Conservation (phyloP, 169 alveolate genomes). For the Besnoitia besnoiti region DNA sequence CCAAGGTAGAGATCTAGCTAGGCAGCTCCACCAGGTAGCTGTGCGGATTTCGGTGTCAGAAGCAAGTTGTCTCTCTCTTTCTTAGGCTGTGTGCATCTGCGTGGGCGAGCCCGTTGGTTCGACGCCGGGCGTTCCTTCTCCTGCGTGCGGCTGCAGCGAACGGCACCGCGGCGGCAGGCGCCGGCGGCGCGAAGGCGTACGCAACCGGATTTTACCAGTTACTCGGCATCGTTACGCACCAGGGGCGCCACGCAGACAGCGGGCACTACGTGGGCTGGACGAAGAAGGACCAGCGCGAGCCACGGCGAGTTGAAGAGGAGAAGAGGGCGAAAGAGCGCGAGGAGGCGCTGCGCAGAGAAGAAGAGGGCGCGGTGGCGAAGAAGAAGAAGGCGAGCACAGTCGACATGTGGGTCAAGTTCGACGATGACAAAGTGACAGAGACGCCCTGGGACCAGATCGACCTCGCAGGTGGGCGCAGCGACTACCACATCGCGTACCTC, state of each 20-base stretch:
- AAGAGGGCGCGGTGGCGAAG: constrained; percentile 13
- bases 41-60: too few species aligned
- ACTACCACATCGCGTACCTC: constrained; percentile 88
- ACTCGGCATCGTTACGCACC: constrained; percentile 95
- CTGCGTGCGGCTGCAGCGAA: background rate
- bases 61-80: too few species aligned
- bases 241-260: constrained; percentile 97
- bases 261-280: constrained; percentile 98
- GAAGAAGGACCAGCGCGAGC: constrained; percentile 55
- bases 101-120: too few species aligned
- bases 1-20: too few species aligned
- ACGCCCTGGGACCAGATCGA: constrained; percentile 82
- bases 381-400: background rate
- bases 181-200: background rate
- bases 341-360: background rate
- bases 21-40: too few species aligned
- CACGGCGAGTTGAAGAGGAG: constrained; percentile 1
- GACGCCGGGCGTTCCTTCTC: too few species aligned
- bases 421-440: constrained; percentile 87
- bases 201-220: constrained; percentile 91
- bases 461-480: constrained; percentile 91
- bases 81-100: too few species aligned
- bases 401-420: constrained; percentile 85
- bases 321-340: background rate
- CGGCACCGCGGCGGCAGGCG: background rate